Conservation (phyloP, 148 eudicot species). For the Rhododendron ovatum region DNA sequence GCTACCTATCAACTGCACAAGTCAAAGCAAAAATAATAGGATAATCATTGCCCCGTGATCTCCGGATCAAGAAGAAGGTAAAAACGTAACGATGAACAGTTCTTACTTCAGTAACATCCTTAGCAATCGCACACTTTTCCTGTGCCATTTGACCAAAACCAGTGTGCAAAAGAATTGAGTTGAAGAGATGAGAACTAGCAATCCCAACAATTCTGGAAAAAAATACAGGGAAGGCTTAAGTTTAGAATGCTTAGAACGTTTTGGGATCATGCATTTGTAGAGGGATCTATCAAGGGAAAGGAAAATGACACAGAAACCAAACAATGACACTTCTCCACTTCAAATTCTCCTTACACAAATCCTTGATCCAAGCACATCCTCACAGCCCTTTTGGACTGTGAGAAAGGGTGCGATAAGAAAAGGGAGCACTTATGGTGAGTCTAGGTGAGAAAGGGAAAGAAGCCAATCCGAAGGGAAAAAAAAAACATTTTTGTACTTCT, state of each 20-base stretch:
- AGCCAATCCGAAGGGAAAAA: not conserved
- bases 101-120: constrained; percentile 71
- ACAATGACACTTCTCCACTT: not conserved
- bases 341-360: not conserved
- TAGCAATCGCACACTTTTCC: constrained; percentile 48
- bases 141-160: constrained; percentile 15
- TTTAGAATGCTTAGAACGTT: not conserved
- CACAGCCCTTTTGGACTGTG: not conserved
- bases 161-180: not conserved
- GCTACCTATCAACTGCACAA: constrained; percentile 57
- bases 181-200: constrained; percentile 5
- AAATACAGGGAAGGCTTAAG: not conserved
- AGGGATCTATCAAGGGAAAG: not conserved
- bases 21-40: not conserved
- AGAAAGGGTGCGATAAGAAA: not conserved
- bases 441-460: not conserved
- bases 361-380: not conserved
- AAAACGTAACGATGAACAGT: not conserved
- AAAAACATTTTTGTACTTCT: not conserved
- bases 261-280: not conserved
- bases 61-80: not conserved
- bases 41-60: not conserved
- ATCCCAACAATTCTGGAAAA: not conserved
- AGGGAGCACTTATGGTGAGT: not conserved
- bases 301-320: not conserved